phyloP scores from a whole-genome alignment of 2,329 filamentous ascomycete species.

The Colletotrichum navitas region DNA sequence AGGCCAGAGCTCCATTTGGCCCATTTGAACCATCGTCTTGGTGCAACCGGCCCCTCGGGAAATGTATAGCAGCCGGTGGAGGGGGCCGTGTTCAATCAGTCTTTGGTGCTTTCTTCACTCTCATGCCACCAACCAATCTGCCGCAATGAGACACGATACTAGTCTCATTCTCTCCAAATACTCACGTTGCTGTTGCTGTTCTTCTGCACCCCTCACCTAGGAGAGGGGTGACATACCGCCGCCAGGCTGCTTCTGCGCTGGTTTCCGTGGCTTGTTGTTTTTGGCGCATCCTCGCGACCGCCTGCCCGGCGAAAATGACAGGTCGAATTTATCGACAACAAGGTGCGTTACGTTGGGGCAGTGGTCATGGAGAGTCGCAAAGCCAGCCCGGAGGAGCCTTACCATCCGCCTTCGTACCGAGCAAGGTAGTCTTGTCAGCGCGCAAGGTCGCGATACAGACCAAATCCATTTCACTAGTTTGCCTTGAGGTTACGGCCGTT shows the following conservation, averaged over 20 bases:
- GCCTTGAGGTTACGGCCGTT: constrained; percentile 32
- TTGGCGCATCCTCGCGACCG: constrained; percentile 5
- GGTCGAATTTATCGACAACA: constrained; percentile 7
- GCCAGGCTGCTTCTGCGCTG: constrained; percentile 5
- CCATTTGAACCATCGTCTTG: constrained; percentile 26
- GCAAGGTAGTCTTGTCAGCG: constrained; percentile 11
- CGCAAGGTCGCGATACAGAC: background rate
- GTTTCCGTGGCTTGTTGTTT: constrained; percentile 1
- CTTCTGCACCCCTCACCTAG: constrained; percentile 23
- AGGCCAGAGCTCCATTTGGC: constrained; percentile 11
- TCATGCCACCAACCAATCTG: constrained; percentile 23
- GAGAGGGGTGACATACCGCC: constrained; percentile 13
- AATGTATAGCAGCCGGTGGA: constrained; percentile 19
- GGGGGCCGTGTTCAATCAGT: background rate
- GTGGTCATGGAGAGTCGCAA: background rate
- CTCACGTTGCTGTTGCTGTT: constrained; percentile 9
- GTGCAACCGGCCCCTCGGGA: constrained; percentile 40
- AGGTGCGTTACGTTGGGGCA: background rate
- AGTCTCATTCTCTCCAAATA: constrained; percentile 12
- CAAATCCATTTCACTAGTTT: constrained; percentile 5
- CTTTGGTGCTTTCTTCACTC: constrained; percentile 29
- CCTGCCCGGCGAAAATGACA: background rate
- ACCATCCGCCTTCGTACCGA: background rate
- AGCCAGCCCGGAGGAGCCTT: background rate
- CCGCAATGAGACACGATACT: constrained; percentile 29